Evolutionary conservation across 116 monocot species (phyloP).

Genomic region (Iris pallida): DNA sequence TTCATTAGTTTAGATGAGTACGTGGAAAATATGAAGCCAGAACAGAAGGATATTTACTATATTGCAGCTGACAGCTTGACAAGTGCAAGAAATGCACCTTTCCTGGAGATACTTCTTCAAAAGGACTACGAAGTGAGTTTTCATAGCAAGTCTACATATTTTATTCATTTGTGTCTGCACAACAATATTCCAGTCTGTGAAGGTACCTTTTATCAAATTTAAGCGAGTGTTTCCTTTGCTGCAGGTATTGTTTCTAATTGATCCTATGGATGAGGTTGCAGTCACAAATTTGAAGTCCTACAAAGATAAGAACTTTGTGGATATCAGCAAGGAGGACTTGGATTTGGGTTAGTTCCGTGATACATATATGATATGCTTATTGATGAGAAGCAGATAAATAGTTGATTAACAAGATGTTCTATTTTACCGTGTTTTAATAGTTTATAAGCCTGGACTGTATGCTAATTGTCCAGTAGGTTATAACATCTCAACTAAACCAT

Average conservation of each 20-base stretch:
- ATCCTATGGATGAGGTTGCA: constrained; percentile 96
- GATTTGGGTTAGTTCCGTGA: constrained; percentile 63
- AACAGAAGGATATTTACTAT: constrained; percentile 91
- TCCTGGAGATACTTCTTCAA: constrained; percentile 69
- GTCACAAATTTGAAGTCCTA: constrained; percentile 77
- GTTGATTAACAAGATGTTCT: too few relatives aligned
- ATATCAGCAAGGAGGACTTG: constrained; percentile 97
- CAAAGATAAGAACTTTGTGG: constrained; percentile 96
- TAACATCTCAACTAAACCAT: too few relatives aligned
- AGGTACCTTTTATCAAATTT: neutral
- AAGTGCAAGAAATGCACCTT: constrained; percentile 86
- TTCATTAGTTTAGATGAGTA: constrained; percentile 94
- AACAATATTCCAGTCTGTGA: neutral
- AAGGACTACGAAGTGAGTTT: constrained; percentile 65
- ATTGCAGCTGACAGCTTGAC: constrained; percentile 84
- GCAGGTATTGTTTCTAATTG: constrained; percentile 86
- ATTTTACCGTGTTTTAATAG: neutral
- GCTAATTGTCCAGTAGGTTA: too few relatives aligned
- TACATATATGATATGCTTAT: too few relatives aligned
- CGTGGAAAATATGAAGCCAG: constrained; percentile 92
- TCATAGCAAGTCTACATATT: neutral
- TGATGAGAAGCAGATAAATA: too few relatives aligned
- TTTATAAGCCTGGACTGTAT: neutral
- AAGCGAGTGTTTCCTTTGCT: neutral
- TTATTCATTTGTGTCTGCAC: neutral